Evolutionary conservation across 2,329 filamentous ascomycete species (phyloP).

Genomic region (Microcyclospora tardicrescens): DNA sequence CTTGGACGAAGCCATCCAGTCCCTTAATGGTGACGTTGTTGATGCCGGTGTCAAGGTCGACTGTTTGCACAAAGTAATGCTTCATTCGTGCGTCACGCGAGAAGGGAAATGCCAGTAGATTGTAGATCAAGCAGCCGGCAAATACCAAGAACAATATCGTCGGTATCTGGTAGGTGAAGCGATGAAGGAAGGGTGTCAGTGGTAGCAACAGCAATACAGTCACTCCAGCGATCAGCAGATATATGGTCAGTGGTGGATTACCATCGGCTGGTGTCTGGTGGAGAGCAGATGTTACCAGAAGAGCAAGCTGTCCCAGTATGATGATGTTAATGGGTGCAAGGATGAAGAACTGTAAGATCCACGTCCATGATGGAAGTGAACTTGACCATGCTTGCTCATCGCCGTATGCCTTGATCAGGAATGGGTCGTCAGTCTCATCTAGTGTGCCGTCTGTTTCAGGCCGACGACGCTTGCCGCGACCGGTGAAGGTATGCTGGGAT

Average conservation of each 20-base stretch:
- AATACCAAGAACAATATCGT: conserved; percentile 62
- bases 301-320: conserved; percentile 60
- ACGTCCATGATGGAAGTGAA: conserved; percentile 67
- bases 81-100: conserved; percentile 69
- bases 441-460: conserved; percentile 23
- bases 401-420: conserved; percentile 38
- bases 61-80: conserved; percentile 69
- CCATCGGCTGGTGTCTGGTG: conserved; percentile 79
- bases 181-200: conserved; percentile 71
- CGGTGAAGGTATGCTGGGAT: conserved; percentile 39
- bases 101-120: conserved; percentile 79
- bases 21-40: conserved; percentile 60
- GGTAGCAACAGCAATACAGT: conserved; percentile 64
- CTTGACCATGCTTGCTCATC: conserved; percentile 79
- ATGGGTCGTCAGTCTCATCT: conserved; percentile 17
- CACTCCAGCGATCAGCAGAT: conserved; percentile 55
- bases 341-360: conserved; percentile 75
- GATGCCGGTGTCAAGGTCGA: conserved; percentile 59
- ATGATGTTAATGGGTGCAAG: conserved; percentile 67
- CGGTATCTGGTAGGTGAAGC: conserved; percentile 71
- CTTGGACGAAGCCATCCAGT: conserved; percentile 51
- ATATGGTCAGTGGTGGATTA: conserved; percentile 55
- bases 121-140: conserved; percentile 67
- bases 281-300: conserved; percentile 59
- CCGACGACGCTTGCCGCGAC: conserved; percentile 32